Evolutionary conservation across 495 filamentous ascomycete genomes (phyloP).

Genomic region (Rostrohypoxylon terebratum): DNA sequence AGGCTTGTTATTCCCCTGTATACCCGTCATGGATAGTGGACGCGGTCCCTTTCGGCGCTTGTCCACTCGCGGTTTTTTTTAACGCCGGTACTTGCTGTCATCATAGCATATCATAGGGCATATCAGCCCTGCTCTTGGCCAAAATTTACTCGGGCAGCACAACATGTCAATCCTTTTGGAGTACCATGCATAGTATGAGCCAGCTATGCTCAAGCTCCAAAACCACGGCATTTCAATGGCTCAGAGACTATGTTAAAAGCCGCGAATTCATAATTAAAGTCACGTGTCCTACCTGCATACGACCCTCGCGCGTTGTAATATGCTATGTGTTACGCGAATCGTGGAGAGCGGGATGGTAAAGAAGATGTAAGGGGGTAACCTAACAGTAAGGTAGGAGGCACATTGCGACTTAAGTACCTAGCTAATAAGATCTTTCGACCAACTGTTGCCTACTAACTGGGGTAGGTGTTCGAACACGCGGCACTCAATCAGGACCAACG

Average conservation of each 20-base stretch:
- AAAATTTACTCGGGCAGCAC: conserved; percentile 34
- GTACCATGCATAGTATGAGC: conserved; percentile 34
- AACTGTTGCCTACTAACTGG: conserved; percentile 20
- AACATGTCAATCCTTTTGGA: conserved; percentile 42
- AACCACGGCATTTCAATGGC: conserved; percentile 36
- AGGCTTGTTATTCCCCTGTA: conserved; percentile 46
- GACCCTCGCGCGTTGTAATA: conserved; percentile 39
- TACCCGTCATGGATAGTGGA: conserved; percentile 44
- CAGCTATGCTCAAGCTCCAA: conserved; percentile 36
- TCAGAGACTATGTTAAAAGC: conserved; percentile 16
- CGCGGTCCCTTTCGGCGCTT: conserved; percentile 21
- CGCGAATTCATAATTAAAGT: conserved; percentile 30
- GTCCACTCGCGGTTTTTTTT: conserved; percentile 41
- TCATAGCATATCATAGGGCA: conserved; percentile 34
- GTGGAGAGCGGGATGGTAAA: conserved; percentile 17
- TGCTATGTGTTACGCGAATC: conserved; percentile 27
- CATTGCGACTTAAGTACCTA: conserved; percentile 24
- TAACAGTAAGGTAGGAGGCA: conserved; percentile 3
- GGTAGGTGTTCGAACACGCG: conserved; percentile 6
- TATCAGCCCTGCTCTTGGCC: conserved; percentile 35
- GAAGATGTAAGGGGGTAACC: conserved; percentile 4
- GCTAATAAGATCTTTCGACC: conserved; percentile 19
- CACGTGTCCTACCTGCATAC: conserved; percentile 45
- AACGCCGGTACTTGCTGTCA: conserved; percentile 29
- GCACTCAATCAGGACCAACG: conserved; percentile 12